These are phyloP conservation scores for Onygenales sp. DNA, from an alignment of 2,329 filamentous ascomycete genomes.

Conservation along the genomic window DNA sequence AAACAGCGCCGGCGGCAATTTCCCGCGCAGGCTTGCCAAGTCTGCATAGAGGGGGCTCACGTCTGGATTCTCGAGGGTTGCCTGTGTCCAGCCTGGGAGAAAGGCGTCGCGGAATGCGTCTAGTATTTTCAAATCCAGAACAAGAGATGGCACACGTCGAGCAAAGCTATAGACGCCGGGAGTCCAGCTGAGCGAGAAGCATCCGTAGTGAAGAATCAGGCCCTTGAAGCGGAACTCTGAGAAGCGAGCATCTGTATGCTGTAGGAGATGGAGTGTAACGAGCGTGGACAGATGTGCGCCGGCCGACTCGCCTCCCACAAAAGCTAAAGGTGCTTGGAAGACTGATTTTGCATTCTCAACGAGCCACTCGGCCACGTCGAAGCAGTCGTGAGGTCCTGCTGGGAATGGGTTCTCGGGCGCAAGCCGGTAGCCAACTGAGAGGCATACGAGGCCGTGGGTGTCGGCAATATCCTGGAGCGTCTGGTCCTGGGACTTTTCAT, in stretches of 20 bases:
- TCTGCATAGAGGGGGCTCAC: conserved; percentile 45
- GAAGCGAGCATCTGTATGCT: conserved; percentile 15
- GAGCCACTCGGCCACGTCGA: conserved; percentile 47
- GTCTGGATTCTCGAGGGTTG: conserved; percentile 32
- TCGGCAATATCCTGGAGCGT: conserved; percentile 44
- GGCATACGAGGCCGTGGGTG: conserved; percentile 36
- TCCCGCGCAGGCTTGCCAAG: conserved; percentile 19
- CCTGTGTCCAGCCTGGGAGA: conserved; percentile 32
- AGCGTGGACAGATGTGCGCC: conserved; percentile 42
- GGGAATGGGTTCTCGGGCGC: conserved; percentile 53
- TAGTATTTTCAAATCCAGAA: conserved; percentile 41
- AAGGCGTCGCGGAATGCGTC: conserved; percentile 34
- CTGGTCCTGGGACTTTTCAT: conserved; percentile 32
- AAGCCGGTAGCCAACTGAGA: conserved; percentile 51
- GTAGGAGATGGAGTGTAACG: conserved; percentile 40
- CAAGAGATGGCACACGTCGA: conserved; percentile 20
- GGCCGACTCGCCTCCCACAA: conserved; percentile 42
- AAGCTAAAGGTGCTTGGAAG: conserved; percentile 34
- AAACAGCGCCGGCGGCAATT: conserved; percentile 45
- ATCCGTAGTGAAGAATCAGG: conserved; percentile 45
- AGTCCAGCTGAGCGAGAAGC: conserved; percentile 38
- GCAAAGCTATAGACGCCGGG: conserved; percentile 35
- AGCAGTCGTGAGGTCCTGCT: conserved; percentile 45
- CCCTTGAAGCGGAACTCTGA: conserved; percentile 36
- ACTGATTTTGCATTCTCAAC: conserved; percentile 36